Conservation (phyloP, 306 rosid genomes). For the Amphicarpaea edgeworthii region DNA sequence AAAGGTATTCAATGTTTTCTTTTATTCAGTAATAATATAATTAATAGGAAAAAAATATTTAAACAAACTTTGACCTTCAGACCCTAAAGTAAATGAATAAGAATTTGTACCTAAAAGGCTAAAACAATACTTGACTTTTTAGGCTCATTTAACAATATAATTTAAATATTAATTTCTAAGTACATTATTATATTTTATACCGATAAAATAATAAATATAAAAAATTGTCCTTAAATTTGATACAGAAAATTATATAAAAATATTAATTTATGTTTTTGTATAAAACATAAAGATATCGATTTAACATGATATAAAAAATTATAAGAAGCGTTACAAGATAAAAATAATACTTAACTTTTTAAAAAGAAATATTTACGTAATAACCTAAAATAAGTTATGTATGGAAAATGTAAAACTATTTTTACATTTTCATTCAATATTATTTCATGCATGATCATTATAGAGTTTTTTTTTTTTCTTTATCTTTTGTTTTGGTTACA, state of each 20-base stretch:
- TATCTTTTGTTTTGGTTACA: too few species aligned
- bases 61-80: neutral
- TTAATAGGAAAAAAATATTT: too few species aligned
- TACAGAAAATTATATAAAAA: neutral
- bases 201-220: neutral
- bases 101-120: neutral
- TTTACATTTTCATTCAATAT: too few species aligned
- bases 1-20: too few species aligned
- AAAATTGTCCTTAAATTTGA: neutral
- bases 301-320: neutral
- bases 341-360: neutral
- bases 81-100: neutral
- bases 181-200: neutral
- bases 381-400: too few species aligned
- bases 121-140: neutral
- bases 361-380: too few species aligned
- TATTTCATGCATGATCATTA: too few species aligned
- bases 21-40: too few species aligned
- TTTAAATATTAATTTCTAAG: neutral
- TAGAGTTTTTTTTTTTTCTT: too few species aligned
- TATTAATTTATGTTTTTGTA: too few species aligned
- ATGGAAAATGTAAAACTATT: too few species aligned
- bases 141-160: neutral
- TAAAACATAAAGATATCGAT: too few species aligned
- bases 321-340: neutral